These are phyloP conservation scores for Cyclotella distinguenda DNA, from an alignment of 108 stramenopile species.

Conservation along the genomic window DNA sequence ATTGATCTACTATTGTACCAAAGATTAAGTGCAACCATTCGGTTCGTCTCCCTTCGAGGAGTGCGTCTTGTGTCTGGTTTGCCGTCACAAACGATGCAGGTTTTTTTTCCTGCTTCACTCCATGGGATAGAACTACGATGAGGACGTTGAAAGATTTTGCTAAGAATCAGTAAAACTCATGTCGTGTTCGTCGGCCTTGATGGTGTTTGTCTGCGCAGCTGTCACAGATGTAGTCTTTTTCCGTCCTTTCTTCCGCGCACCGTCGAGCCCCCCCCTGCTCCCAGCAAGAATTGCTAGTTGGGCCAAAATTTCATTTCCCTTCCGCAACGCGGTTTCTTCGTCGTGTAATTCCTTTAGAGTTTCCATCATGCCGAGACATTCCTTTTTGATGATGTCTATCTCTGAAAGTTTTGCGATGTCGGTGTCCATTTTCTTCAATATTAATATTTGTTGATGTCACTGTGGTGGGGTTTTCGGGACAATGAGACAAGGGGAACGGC, in stretches of 20 bases:
- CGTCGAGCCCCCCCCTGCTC: conserved; percentile 23
- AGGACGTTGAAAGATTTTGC: neutral
- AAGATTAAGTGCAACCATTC: no score
- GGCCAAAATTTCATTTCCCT: conserved; percentile 26
- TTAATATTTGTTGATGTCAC: neutral
- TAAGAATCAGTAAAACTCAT: neutral
- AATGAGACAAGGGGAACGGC: no score
- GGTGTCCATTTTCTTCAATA: neutral
- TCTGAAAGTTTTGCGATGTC: neutral
- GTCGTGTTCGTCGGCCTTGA: no score
- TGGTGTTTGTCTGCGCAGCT: neutral
- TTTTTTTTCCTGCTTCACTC: no score
- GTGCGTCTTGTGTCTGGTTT: no score
- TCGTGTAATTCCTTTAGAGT: conserved; percentile 21
- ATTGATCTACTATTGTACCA: no score
- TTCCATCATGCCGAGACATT: conserved; percentile 26
- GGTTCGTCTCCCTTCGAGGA: no score
- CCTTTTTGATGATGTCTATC: conserved; percentile 23
- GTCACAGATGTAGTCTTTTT: conserved; percentile 9
- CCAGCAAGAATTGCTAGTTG: conserved; percentile 25
- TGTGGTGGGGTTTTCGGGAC: neutral
- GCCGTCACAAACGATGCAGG: no score
- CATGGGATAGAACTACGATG: no score
- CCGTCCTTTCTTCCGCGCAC: conserved; percentile 11
- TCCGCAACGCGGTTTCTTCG: conserved; percentile 27